phyloP scores from a whole-genome alignment of 352 stramenopile genomes.

The Pythium monospermum region DNA sequence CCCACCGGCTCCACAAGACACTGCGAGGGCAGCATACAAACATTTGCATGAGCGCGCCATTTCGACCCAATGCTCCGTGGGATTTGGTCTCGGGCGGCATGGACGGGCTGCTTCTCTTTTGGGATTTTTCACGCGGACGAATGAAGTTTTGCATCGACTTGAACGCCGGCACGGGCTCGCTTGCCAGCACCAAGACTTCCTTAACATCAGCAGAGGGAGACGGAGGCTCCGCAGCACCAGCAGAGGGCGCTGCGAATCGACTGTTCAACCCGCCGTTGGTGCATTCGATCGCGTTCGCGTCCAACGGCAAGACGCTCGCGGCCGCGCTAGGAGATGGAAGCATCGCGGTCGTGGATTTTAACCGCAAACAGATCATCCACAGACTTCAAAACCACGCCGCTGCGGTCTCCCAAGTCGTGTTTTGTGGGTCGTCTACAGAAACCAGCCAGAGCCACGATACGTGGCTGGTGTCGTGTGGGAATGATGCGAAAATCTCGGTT shows the following conservation, averaged over 20 bases:
- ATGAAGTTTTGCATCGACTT: constrained; percentile 71
- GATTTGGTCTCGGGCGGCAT: constrained; percentile 70
- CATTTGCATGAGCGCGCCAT: constrained; percentile 60
- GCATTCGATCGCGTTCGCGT: constrained; percentile 54
- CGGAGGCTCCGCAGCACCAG: constrained; percentile 3
- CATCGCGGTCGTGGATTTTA: constrained; percentile 62
- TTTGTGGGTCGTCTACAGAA: constrained; percentile 52
- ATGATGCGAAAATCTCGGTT: constrained; percentile 61
- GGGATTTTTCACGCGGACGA: constrained; percentile 65
- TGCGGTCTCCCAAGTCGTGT: constrained; percentile 59
- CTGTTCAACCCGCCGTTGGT: constrained; percentile 77
- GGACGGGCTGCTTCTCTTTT: constrained; percentile 67
- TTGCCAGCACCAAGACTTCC: constrained; percentile 8
- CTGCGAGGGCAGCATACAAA: constrained; percentile 63
- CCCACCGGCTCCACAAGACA: constrained; percentile 54
- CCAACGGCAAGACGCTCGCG: constrained; percentile 58
- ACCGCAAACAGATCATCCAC: constrained; percentile 41
- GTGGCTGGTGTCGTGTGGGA: constrained; percentile 56
- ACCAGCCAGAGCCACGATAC: constrained; percentile 33
- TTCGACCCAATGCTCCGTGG: constrained; percentile 66
- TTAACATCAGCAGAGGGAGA: not conserved
- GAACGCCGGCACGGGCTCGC: constrained; percentile 39
- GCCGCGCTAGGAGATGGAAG: constrained; percentile 61
- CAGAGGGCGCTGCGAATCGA: constrained; percentile 42
- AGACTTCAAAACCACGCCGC: constrained; percentile 48